phyloP scores from a whole-genome alignment of 2,329 filamentous ascomycete genomes.

The Xylariaceae sp. region DNA sequence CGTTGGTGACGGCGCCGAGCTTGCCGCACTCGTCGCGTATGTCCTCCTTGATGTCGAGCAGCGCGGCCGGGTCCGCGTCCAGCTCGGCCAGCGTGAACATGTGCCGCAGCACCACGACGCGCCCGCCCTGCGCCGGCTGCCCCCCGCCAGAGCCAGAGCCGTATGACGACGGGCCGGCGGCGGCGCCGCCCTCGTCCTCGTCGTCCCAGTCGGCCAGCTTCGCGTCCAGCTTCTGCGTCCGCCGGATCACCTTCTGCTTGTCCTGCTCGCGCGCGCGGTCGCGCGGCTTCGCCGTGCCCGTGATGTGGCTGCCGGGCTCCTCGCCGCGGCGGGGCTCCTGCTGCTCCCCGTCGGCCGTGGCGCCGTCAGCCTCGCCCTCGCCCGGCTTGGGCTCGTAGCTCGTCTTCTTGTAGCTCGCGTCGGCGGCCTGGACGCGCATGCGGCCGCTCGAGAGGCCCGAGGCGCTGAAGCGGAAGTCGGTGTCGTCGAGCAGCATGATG shows the following conservation, averaged over 20 bases:
- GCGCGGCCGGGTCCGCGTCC: conserved; percentile 72
- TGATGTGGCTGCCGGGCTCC: conserved; percentile 25
- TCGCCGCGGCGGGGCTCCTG: background rate
- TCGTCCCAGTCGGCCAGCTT: conserved; percentile 95
- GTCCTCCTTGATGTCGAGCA: conserved; percentile 91
- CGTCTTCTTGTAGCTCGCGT: conserved; percentile 85
- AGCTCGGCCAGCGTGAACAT: conserved; percentile 88
- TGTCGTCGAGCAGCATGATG: conserved; percentile 73
- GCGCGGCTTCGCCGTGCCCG: conserved; percentile 37
- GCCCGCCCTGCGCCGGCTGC: conserved; percentile 58
- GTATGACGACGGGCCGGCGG: conserved; percentile 41
- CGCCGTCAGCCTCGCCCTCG: conserved; percentile 11
- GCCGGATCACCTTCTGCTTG: conserved; percentile 83
- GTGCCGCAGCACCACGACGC: conserved; percentile 78
- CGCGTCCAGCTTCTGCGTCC: conserved; percentile 84
- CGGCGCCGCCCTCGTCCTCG: conserved; percentile 56
- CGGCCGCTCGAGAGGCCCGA: conserved; percentile 48
- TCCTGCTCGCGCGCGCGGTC: conserved; percentile 52
- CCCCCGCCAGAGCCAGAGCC: too few species aligned
- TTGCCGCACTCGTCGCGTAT: conserved; percentile 85
- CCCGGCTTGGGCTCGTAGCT: conserved; percentile 48
- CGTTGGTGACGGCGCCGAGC: conserved; percentile 80
- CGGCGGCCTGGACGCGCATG: conserved; percentile 78
- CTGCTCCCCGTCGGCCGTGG: conserved; percentile 5
- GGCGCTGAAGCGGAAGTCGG: conserved; percentile 62